Evolutionary conservation across 2,329 filamentous ascomycete genomes (phyloP), one percentile per base, ranked within the genome.

Genomic region (Leptographium galeiforme): DNA sequence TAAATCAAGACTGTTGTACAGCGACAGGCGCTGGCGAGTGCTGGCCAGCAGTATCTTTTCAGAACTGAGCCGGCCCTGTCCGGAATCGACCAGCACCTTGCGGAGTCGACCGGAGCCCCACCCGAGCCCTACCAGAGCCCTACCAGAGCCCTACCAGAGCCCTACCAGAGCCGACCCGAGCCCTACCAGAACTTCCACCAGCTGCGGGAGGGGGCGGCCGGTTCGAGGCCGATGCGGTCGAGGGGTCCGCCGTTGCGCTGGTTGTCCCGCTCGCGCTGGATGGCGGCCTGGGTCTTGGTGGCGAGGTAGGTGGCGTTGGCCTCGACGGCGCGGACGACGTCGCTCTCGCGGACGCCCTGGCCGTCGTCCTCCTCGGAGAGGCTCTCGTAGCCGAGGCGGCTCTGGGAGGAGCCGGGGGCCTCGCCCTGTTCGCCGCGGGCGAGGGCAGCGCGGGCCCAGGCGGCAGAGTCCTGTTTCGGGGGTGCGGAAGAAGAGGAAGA

Each of bases 221-320:
- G 59, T 39, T 70, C 66, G 39, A 72, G 61, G 0, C 74, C 75
- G 4, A 78, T 56, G 54, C 71, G 70, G 58, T 79, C 76, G 47
- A 79, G 62, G 51, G 68, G 70, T 5, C 48, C 48, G 13, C 48
- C 48, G 16, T 58, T 64, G 55, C 67, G 67, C 67, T 79, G 75
- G 56, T 73, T 74, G 58, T 74, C 69, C 58, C 70, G 70, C 65
- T 79, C 76, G 43, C 66, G 62, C 55, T 76, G 72, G 57, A 76
- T 72, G 1, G 69, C 73, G 1, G 51, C 36, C 46, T 38, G 39
- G 2, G 71, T 70, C 63, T 72, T 70, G 38, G 68, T 63, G 58
- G 63, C 62, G 7, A 70, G 40, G 49, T 57, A 60, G 14, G 63
- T 63, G 57, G 63, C 60, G 54, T 63, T 62, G 38, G 64, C 62